phyloP scores from a whole-genome alignment of 139 green algal species.

The Closterium sp. region DNA sequence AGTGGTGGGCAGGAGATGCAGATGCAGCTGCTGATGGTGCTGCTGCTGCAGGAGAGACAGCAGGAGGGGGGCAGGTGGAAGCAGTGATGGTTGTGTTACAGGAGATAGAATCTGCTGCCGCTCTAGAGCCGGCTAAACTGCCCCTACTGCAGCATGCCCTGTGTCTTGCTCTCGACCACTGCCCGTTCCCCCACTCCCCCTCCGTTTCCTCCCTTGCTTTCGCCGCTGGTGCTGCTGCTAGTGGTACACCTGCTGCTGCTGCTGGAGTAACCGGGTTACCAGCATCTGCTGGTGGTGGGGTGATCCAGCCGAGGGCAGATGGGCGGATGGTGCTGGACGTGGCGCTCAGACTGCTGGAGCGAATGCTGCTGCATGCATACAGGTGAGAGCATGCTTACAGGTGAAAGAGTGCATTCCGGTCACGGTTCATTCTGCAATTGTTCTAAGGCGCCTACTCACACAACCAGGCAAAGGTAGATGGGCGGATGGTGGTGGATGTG shows the following conservation, averaged over 20 bases:
- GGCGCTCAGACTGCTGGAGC: no score
- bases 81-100: not conserved
- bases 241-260: not conserved
- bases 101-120: not conserved
- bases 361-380: no score
- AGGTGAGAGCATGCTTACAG: no score
- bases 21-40: not conserved
- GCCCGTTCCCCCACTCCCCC: not conserved
- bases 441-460: no score
- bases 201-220: not conserved
- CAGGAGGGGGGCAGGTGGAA: not conserved
- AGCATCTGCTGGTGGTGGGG: no score
- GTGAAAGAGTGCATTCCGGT: no score
- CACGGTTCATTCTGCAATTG: no score
- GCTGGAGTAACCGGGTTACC: not conserved
- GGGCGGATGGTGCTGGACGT: no score
- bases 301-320: no score
- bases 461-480: not conserved
- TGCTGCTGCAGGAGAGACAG: not conserved
- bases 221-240: no score
- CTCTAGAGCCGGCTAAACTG: not conserved
- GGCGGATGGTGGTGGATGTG: not conserved
- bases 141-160: not conserved
- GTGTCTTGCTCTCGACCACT: not conserved
- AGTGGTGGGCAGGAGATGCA: not conserved